Evolutionary conservation across 2,329 filamentous ascomycete genomes (phyloP).

Genomic region (Colletotrichum zoysiae): DNA sequence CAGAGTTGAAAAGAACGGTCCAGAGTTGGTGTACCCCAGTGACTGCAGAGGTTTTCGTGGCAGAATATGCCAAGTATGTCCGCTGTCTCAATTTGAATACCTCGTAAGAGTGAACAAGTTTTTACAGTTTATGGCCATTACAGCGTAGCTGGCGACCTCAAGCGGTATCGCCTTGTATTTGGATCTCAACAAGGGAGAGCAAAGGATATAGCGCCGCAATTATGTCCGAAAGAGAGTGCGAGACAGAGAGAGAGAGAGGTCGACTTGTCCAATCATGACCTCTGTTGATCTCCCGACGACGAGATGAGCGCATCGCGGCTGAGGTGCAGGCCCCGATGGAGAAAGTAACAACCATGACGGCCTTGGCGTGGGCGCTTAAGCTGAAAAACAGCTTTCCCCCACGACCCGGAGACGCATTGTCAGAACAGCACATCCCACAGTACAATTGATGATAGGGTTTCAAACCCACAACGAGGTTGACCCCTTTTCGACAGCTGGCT

Average conservation of each 20-base stretch:
- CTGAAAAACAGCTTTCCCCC: conserved; percentile 3
- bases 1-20: background rate
- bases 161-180: too few relatives aligned
- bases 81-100: background rate
- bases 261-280: background rate
- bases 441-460: conserved; percentile 30
- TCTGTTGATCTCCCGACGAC: conserved; percentile 4
- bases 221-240: background rate
- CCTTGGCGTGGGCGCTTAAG: conserved; percentile 1
- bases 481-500: conserved; percentile 36
- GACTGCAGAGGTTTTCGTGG: too few relatives aligned
- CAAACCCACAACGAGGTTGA: conserved; percentile 10
- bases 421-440: conserved; percentile 11
- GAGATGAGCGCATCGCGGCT: conserved; percentile 18
- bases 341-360: conserved; percentile 18
- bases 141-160: too few relatives aligned
- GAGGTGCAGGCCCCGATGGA: conserved; percentile 24
- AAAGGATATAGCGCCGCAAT: background rate
- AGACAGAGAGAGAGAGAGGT: background rate
- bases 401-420: background rate
- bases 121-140: too few relatives aligned
- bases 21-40: too few relatives aligned
- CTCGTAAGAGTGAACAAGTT: too few relatives aligned
- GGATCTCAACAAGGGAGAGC: too few relatives aligned
- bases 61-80: background rate